These are phyloP conservation scores for Filobasidium uniguttulatum DNA, from an alignment of 1,284 basidiomycete genomes.

Conservation along the genomic window DNA sequence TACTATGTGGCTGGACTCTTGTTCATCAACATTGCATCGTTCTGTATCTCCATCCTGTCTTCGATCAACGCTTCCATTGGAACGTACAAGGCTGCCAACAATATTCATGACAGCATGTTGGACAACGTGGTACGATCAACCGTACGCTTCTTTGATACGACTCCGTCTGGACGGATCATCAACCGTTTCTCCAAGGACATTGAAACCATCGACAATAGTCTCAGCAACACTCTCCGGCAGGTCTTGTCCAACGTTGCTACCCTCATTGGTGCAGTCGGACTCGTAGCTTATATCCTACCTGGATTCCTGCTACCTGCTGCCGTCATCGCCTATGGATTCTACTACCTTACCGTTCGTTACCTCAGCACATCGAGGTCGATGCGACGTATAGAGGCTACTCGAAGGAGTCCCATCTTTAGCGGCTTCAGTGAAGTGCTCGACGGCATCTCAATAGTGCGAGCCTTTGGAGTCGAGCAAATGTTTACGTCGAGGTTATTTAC, in stretches of 20 bases:
- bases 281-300: constrained; percentile 53
- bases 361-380: constrained; percentile 62
- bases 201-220: constrained; percentile 57
- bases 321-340: constrained; percentile 49
- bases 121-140: constrained; percentile 18
- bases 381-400: constrained; percentile 53
- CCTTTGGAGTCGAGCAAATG: constrained; percentile 66
- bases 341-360: constrained; percentile 55
- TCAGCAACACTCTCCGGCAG: constrained; percentile 55
- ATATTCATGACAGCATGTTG: constrained; percentile 30
- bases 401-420: constrained; percentile 32
- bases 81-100: constrained; percentile 13
- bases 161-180: constrained; percentile 47
- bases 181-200: constrained; percentile 70
- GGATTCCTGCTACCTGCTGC: constrained; percentile 56
- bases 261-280: constrained; percentile 52
- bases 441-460: constrained; percentile 72
- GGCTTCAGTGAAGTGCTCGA: constrained; percentile 61
- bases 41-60: constrained; percentile 1
- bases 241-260: constrained; percentile 59
- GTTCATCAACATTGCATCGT: constrained; percentile 17
- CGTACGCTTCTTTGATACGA: constrained; percentile 35
- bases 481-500: constrained; percentile 58
- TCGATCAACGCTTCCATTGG: constrained; percentile 5
- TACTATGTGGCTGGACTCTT: constrained; percentile 39